A percentile compares a stretch with the other conserved stretches of the same genome.
These are phyloP conservation scores for Chytridiales sp. DNA, from an alignment of 371 early-diverging fungal species.

Conservation along the genomic window DNA sequence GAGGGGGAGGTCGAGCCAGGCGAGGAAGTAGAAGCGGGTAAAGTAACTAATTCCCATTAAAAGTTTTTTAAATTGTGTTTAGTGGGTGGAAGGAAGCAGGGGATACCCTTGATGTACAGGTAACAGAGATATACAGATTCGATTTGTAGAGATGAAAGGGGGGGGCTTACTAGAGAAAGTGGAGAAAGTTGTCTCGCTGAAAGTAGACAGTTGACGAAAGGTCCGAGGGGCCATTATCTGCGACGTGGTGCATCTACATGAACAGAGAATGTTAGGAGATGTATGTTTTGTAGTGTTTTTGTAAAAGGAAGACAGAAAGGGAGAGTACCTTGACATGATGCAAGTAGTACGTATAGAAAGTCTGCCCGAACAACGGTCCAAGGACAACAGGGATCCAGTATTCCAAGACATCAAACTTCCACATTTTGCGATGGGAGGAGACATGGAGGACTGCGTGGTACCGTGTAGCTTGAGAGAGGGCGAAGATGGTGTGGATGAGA, in stretches of 20 bases:
- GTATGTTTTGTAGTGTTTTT: too few species aligned
- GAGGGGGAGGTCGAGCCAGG: slow-evolving; percentile 27
- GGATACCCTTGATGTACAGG: too few species aligned
- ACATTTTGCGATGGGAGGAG: slow-evolving; percentile 6
- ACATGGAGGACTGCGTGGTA: slow-evolving; percentile 23
- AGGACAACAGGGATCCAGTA: slow-evolving; percentile 28
- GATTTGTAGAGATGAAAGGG: too few species aligned
- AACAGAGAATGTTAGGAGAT: too few species aligned
- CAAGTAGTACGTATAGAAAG: slow-evolving; percentile 39
- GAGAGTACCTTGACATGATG: slow-evolving; percentile 38
- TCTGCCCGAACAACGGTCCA: slow-evolving; percentile 40
- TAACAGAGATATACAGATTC: too few species aligned
- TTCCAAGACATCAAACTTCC: slow-evolving; percentile 13
- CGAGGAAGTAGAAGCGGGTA: slow-evolving; percentile 36
- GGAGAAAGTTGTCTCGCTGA: slow-evolving; percentile 34
- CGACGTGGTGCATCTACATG: slow-evolving; percentile 38
- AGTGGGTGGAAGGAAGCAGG: too few species aligned
- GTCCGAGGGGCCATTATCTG: slow-evolving; percentile 39
- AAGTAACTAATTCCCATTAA: slow-evolving; percentile 29
- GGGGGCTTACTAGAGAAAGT: slow-evolving; percentile 28
- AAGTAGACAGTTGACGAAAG: slow-evolving; percentile 33
- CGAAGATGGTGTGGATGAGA: too few species aligned
- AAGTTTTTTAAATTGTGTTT: neutral
- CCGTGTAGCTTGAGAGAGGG: slow-evolving; percentile 11
- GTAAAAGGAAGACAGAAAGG: neutral